Evolutionary conservation across 768 basidiomycete species (phyloP).

Genomic region (Cubamyces sp.): DNA sequence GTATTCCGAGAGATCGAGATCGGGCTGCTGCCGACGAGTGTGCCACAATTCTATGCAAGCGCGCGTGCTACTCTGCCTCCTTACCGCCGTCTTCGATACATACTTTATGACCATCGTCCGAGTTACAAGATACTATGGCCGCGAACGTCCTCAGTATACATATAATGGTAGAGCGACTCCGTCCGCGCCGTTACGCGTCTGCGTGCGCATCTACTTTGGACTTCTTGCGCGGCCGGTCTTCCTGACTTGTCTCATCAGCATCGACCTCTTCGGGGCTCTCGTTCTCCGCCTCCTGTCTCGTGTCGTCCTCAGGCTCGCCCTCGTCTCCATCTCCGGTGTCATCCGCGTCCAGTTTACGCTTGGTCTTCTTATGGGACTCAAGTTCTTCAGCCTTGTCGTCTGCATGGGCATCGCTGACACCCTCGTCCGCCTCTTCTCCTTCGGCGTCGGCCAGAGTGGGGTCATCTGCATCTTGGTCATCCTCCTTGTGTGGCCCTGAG

Average conservation of each 20-base stretch:
- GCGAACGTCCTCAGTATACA: no score
- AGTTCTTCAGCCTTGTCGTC: neutral
- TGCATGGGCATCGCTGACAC: neutral
- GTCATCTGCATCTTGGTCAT: neutral
- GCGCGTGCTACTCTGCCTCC: neutral
- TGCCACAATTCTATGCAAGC: neutral
- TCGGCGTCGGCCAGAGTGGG: slow-evolving; percentile 4
- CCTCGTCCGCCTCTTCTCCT: neutral
- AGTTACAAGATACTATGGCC: no score
- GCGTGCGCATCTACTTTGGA: slow-evolving; percentile 24
- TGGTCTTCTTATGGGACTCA: neutral
- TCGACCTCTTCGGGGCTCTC: slow-evolving; percentile 8
- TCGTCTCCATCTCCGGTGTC: neutral
- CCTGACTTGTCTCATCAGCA: neutral
- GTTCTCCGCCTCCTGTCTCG: neutral
- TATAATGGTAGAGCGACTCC: no score
- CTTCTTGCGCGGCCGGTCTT: slow-evolving; percentile 28
- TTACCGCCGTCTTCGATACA: no score
- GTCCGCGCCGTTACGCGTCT: slow-evolving; percentile 3
- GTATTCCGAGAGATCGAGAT: neutral
- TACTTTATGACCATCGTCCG: no score
- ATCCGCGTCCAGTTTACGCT: slow-evolving; percentile 24
- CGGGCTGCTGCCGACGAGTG: neutral
- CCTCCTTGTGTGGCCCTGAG: neutral
- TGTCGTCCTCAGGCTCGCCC: slow-evolving; percentile 7